These are phyloP conservation scores for Pythium myriotylum DNA, from an alignment of 352 stramenopile species.

Conservation along the genomic window DNA sequence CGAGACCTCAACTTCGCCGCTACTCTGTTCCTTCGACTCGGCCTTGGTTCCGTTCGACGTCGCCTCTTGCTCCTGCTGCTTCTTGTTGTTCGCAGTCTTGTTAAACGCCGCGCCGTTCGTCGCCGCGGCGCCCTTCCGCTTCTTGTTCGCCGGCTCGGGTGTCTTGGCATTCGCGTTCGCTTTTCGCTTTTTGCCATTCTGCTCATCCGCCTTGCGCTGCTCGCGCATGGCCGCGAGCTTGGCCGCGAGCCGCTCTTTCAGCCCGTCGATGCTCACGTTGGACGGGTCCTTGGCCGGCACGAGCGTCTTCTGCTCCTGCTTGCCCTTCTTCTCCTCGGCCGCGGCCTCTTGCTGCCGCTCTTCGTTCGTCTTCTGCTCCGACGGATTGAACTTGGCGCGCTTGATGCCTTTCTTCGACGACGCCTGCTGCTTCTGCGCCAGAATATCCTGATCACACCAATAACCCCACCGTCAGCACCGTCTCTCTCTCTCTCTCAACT, in stretches of 20 bases:
- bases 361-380: slow-evolving; percentile 67
- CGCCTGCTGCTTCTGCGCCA: slow-evolving; percentile 52
- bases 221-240: slow-evolving; percentile 76
- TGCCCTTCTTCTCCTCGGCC: slow-evolving; percentile 51
- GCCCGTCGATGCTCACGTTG: slow-evolving; percentile 51
- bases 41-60: slow-evolving; percentile 22
- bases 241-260: slow-evolving; percentile 65
- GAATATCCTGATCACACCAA: slow-evolving; percentile 41
- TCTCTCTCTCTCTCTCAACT: background rate
- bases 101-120: slow-evolving; percentile 40
- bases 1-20: slow-evolving; percentile 26
- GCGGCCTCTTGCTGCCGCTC: slow-evolving; percentile 48
- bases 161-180: slow-evolving; percentile 23
- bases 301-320: slow-evolving; percentile 36
- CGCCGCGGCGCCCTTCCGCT: slow-evolving; percentile 44
- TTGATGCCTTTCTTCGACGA: slow-evolving; percentile 69
- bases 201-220: slow-evolving; percentile 72
- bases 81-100: slow-evolving; percentile 30
- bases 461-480: background rate
- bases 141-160: slow-evolving; percentile 50
- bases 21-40: slow-evolving; percentile 21
- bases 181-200: slow-evolving; percentile 60
- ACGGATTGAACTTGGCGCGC: slow-evolving; percentile 72
- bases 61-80: slow-evolving; percentile 26
- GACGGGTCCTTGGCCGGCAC: slow-evolving; percentile 46